These are phyloP conservation scores for Agastache rugosa DNA, from an alignment of 257 asterid species.

Conservation along the genomic window DNA sequence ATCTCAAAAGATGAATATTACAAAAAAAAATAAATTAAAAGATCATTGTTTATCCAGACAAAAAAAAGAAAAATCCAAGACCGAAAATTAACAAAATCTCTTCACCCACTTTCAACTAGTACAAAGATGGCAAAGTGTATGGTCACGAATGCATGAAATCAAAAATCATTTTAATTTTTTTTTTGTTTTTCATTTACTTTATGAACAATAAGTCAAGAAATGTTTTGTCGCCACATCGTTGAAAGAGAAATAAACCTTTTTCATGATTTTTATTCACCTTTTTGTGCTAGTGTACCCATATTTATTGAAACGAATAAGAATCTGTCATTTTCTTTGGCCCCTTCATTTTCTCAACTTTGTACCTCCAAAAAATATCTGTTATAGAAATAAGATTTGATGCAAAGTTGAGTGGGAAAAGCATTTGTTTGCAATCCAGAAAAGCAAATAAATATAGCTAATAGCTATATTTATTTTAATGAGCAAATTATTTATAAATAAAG, in stretches of 20 bases:
- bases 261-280: constrained; percentile 23
- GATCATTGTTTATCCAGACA: neutral
- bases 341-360: constrained; percentile 39
- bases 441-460: neutral
- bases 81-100: neutral
- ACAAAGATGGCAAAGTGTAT: constrained; percentile 16
- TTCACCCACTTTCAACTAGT: neutral
- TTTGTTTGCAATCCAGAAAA: constrained; percentile 28
- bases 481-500: no score
- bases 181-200: neutral
- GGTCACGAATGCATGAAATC: neutral
- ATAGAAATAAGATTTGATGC: constrained; percentile 44
- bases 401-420: constrained; percentile 66
- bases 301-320: constrained; percentile 44
- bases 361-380: constrained; percentile 27
- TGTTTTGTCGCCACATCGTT: constrained; percentile 35
- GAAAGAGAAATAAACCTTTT: constrained; percentile 41
- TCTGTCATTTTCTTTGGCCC: constrained; percentile 35
- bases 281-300: constrained; percentile 3
- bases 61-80: neutral
- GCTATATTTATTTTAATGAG: no score
- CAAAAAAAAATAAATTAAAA: neutral
- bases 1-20: neutral
- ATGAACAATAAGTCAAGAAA: constrained; percentile 30
- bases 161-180: neutral